phyloP scores from a whole-genome alignment of 1,139 yeast genomes.

The Suhomyces guaymorum region DNA sequence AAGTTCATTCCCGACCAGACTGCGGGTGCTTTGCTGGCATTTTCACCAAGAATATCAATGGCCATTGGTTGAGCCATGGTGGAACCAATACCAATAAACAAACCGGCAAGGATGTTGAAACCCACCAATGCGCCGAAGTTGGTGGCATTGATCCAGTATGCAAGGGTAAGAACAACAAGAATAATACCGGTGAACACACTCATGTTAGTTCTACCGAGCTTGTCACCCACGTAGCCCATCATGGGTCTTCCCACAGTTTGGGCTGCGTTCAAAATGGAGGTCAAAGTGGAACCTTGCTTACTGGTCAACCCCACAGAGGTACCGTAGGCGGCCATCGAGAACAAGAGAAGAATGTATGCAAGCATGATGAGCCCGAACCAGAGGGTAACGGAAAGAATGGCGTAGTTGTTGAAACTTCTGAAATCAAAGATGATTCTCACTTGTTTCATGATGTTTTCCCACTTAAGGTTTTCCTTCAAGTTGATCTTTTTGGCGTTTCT shows the following conservation, averaged over 20 bases:
- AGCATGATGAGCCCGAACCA: conserved; percentile 61
- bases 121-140: conserved; percentile 53
- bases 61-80: conserved; percentile 62
- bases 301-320: conserved; percentile 56
- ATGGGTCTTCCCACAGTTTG: conserved; percentile 68
- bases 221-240: conserved; percentile 60
- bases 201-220: conserved; percentile 57
- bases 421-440: conserved; percentile 30
- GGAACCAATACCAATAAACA: conserved; percentile 62
- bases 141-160: conserved; percentile 58
- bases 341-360: conserved; percentile 61
- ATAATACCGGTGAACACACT: conserved; percentile 36
- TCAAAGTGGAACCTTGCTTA: conserved; percentile 57
- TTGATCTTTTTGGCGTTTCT: conserved; percentile 40
- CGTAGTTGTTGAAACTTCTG: conserved; percentile 33
- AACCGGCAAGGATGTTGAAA: conserved; percentile 55
- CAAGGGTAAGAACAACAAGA: conserved; percentile 39
- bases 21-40: conserved; percentile 49
- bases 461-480: conserved; percentile 22
- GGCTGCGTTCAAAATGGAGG: conserved; percentile 63
- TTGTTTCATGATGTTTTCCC: conserved; percentile 22
- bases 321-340: conserved; percentile 63
- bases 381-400: conserved; percentile 44
- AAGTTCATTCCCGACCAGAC: conserved; percentile 63
- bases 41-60: conserved; percentile 49